phyloP scores from a whole-genome alignment of 1,139 yeast species.

The Taiozyma sp. region DNA sequence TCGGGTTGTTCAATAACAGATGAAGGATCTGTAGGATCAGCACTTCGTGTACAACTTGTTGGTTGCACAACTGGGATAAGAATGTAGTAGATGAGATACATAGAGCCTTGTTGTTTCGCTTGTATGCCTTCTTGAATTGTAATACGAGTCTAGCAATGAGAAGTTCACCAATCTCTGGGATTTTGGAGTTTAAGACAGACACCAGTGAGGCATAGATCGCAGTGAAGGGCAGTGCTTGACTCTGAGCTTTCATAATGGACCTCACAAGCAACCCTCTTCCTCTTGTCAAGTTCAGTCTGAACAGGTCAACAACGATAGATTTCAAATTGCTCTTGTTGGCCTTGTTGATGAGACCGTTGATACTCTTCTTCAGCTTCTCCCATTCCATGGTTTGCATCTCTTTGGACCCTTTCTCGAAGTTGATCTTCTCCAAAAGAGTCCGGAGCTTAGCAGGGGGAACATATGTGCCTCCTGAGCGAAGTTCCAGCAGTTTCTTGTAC shows the following conservation, averaged over 20 bases:
- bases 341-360: constrained; percentile 43
- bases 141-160: constrained; percentile 49
- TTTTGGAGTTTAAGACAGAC: constrained; percentile 56
- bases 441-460: constrained; percentile 48
- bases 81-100: constrained; percentile 43
- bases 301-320: constrained; percentile 41
- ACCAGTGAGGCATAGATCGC: constrained; percentile 53
- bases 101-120: constrained; percentile 38
- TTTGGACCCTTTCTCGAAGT: constrained; percentile 22
- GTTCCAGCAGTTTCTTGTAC: constrained; percentile 32
- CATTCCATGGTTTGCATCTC: constrained; percentile 50
- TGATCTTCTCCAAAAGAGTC: constrained; percentile 36
- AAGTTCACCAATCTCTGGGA: constrained; percentile 66
- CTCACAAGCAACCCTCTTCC: constrained; percentile 58
- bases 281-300: constrained; percentile 48
- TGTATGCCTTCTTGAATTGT: constrained; percentile 53
- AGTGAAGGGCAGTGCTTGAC: constrained; percentile 35
- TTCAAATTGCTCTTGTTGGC: constrained; percentile 44
- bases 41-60: constrained; percentile 59
- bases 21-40: constrained; percentile 60
- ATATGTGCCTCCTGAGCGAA: constrained; percentile 41
- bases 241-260: constrained; percentile 51
- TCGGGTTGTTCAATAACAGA: constrained; percentile 46
- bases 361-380: constrained; percentile 43
- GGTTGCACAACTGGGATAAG: constrained; percentile 60